These are phyloP conservation scores for Bauhinia variegata DNA, from an alignment of 306 rosid genomes.

Conservation along the genomic window DNA sequence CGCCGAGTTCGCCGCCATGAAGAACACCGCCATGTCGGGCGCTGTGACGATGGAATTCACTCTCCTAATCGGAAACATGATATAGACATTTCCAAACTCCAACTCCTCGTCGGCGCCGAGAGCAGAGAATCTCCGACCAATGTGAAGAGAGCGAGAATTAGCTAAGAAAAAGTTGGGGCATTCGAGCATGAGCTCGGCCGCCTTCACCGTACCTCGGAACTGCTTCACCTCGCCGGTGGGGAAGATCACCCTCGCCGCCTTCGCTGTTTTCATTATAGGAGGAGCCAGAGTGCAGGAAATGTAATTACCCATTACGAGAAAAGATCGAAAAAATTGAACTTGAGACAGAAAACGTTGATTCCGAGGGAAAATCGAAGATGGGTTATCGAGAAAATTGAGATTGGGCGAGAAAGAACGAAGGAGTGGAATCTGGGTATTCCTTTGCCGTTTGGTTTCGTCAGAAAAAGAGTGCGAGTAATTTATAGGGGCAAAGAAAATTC, in stretches of 20 bases:
- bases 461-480: too few species aligned
- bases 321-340: background rate
- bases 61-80: slow-evolving; percentile 66
- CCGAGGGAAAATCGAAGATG: too few species aligned
- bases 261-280: slow-evolving; percentile 53
- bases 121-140: slow-evolving; percentile 62
- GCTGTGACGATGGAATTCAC: slow-evolving; percentile 57
- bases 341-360: too few species aligned
- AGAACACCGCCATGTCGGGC: slow-evolving; percentile 54
- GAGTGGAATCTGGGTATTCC: too few species aligned
- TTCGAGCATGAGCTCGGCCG: slow-evolving; percentile 81
- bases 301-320: slow-evolving; percentile 60
- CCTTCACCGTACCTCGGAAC: slow-evolving; percentile 52
- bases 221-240: slow-evolving; percentile 62
- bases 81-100: slow-evolving; percentile 61
- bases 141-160: slow-evolving; percentile 57
- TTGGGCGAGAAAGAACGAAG: too few species aligned
- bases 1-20: slow-evolving; percentile 58
- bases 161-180: slow-evolving; percentile 50
- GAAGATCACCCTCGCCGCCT: slow-evolving; percentile 57
- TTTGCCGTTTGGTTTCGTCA: too few species aligned
- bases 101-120: slow-evolving; percentile 71
- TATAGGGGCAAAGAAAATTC: too few species aligned
- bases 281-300: slow-evolving; percentile 60
- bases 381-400: too few species aligned